Percentiles rank a stretch among this genome's conserved stretches.
These are phyloP conservation scores for Aspergillus tubingensis DNA, from an alignment of 2,329 filamentous ascomycete species.

Conservation along the genomic window DNA sequence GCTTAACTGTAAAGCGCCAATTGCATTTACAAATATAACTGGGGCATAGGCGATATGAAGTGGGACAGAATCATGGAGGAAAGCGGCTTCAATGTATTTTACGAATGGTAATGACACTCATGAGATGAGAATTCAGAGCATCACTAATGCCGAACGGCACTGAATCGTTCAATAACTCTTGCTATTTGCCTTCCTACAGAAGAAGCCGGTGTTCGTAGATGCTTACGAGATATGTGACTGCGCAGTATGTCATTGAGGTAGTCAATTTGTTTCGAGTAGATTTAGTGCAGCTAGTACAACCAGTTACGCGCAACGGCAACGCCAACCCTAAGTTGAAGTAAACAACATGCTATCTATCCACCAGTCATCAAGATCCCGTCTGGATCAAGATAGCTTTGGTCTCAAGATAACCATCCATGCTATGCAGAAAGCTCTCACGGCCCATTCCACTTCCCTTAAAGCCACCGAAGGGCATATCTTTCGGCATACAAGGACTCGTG, in stretches of 20 bases:
- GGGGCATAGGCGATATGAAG: background rate
- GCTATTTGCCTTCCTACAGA: no score
- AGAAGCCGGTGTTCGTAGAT: background rate
- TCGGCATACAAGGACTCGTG: constrained; percentile 41
- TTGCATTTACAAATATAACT: background rate
- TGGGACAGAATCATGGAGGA: background rate
- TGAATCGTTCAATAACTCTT: no score
- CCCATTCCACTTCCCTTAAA: constrained; percentile 46
- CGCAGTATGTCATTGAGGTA: background rate
- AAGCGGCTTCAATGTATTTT: background rate
- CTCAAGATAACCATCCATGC: constrained; percentile 41
- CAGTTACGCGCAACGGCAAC: background rate
- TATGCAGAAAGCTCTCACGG: constrained; percentile 39
- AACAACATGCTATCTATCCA: background rate
- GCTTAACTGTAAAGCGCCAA: background rate
- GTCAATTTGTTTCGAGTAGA: background rate
- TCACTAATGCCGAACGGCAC: background rate
- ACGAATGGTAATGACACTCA: constrained; percentile 2
- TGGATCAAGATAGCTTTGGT: constrained; percentile 32
- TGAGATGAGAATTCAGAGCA: background rate
- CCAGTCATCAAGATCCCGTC: constrained; percentile 4
- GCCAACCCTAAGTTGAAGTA: background rate
- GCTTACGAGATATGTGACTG: background rate
- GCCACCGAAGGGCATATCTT: constrained; percentile 48
- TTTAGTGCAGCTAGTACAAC: background rate